Conservation (phyloP, 2,329 filamentous ascomycete genomes). For the Metarhizium brunneum region DNA sequence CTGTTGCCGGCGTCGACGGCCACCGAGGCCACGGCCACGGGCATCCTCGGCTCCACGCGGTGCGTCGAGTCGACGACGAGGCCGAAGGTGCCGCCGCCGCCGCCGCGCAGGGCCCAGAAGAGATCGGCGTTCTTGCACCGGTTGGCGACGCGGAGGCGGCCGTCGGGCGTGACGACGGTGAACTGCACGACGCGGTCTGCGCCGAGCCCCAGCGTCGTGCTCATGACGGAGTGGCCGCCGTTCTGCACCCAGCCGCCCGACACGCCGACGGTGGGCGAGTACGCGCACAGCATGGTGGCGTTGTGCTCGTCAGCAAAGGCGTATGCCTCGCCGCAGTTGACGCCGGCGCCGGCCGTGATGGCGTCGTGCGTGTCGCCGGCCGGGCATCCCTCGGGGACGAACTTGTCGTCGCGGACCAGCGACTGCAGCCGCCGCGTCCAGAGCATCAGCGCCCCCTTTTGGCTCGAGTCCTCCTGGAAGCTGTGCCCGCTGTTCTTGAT, state of each 20-base stretch:
- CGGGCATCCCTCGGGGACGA: no score
- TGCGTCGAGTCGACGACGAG: no score
- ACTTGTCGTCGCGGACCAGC: no score
- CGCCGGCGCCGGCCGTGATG: no score
- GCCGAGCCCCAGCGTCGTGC: conserved; percentile 29
- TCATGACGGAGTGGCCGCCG: conserved; percentile 40
- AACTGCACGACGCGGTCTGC: conserved; percentile 24
- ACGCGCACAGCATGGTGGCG: conserved; percentile 3
- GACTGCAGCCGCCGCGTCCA: no score
- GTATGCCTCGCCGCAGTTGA: no score
- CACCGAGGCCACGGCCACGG: conserved; percentile 1
- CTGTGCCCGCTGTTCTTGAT: no score
- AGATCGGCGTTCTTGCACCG: conserved; percentile 32
- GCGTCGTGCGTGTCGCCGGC: no score
- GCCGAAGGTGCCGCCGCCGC: conserved; percentile 22
- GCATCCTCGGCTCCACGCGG: no score
- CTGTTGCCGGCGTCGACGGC: background rate
- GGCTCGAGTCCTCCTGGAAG: no score
- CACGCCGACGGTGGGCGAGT: conserved; percentile 14
- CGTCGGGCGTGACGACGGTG: conserved; percentile 33
- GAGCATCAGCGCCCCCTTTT: no score
- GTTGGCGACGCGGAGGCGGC: conserved; percentile 28
- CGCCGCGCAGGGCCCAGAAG: conserved; percentile 40
- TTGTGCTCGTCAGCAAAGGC: no score
- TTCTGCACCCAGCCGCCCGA: conserved; percentile 22